Evolutionary conservation across 108 stramenopile species (phyloP), one percentile per base, ranked within the genome.

Genomic region (Chaetoceros muelleri): DNA sequence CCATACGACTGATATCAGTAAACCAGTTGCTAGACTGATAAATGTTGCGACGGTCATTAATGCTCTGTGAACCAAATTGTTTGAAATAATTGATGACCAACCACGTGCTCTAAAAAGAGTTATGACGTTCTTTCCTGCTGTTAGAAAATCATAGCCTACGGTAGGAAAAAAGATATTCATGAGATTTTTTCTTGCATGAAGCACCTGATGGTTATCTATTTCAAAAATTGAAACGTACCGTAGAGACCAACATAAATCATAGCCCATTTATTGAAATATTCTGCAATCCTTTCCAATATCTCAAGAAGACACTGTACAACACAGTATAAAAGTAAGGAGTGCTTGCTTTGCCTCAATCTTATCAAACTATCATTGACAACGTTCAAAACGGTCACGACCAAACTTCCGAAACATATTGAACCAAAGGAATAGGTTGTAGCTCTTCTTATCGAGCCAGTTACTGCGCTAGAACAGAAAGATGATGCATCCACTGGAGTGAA

Each of bases 361-460:
- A 60, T 51, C 13, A 71, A 46, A 27, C 79, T 18, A 1, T 60
- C 28, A 48, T 70, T 61, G 19, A 83, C 20, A 17, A 80, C 72
- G 62, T 85, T 70, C 45, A 84, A 26, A 19, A 87, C 30, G 20
- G 83, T 80, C 21, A 78, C 71, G 49, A 94, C 20, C 24, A 94
- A 55, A 59, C 82, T 80, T n/a, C 87, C 92, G 24, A 87, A 60
- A 60, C 84, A 85, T 34, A 89, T 85, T 24, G 63, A 69, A 28
- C 92, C 92, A 52, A 94, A 77, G 45, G 76, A 73, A 21, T 67
- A 70, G 21, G 83, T 68, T 3, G 51, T 30, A 49, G 79, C 67
- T 51, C 81, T 70, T 7, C 52, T 29, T 44, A 89, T 55, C 24
- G 71, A 66, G 62, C 75, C 70, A 28, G 29, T 49, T 44, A 85